Evolutionary conservation across 2,329 filamentous ascomycete species (phyloP), one percentile per base, ranked within the genome.

Genomic region (Macrophomina phaseolina): DNA sequence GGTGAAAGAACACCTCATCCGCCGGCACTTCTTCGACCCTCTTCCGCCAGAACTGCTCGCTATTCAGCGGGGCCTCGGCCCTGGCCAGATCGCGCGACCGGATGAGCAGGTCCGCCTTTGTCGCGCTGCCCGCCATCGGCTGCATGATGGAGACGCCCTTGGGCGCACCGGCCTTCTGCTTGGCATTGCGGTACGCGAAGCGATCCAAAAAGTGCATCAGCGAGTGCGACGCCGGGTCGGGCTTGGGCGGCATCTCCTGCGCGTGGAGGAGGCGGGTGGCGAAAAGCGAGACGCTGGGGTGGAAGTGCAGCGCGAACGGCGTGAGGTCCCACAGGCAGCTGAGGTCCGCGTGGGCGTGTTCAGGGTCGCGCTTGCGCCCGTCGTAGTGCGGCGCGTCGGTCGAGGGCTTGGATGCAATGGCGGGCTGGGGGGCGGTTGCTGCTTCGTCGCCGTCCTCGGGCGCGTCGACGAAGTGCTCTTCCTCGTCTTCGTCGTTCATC

Each of bases 1-100:
- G 90, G 79, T 99, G 95, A 87, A 99, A 99, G 87, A 99, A 99
- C 46, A 93, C 91, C 76, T 99, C 95, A 71, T 99, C 94, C 0
- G 89, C 92, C 3, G 91, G 89, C 52, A 99, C 90, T 64, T 98
- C 90, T 70, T 93, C 90, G n/a, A 87, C 85, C 81, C 93, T 94
- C 86, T 92, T 93, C 74, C 90, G 90, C 92, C 93, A 97, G 84
- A 99, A 99, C 3, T 88, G 84, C 69, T 96, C 91, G 1, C 90
- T 90, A 80, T 99, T 99, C 78, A 99, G 85, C 2, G 89, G 85
- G 23, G 83, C 89, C 76, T 81, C 87, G 58, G 84, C 84, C 49
- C 84, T 85, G 78, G 82, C 86, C 69, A 83, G 85, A 73, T 84
- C 87, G 70, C 86, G 80, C 28, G 32, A 12, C 64, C 84, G 85